Evolutionary conservation across 257 asterid species (phyloP).

Genomic region (Gardenia jasminoides): DNA sequence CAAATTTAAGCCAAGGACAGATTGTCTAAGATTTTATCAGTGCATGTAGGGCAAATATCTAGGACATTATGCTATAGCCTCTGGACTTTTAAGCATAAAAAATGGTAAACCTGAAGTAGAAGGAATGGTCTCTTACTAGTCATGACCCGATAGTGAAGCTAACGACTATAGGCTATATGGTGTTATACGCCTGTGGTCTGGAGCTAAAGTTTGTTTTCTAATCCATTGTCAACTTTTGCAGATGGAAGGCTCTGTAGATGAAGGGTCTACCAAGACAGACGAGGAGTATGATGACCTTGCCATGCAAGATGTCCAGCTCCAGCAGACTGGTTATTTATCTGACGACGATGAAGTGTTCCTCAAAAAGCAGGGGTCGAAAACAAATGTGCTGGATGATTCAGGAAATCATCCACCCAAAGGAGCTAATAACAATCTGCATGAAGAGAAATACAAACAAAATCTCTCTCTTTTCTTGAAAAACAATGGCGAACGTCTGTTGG

Average conservation of each 20-base stretch:
- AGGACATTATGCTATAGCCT: background rate
- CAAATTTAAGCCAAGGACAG: background rate
- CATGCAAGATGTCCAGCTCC: constrained; percentile 50
- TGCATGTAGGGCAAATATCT: background rate
- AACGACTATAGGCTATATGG: background rate
- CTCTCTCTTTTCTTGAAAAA: constrained; percentile 35
- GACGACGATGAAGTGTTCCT: constrained; percentile 45
- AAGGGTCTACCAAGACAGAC: constrained; percentile 73
- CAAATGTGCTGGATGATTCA: constrained; percentile 2
- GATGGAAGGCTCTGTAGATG: constrained; percentile 95
- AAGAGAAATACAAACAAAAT: constrained; percentile 42
- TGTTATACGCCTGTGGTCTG: background rate
- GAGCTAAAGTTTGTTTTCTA: background rate
- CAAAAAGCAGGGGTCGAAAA: constrained; percentile 22
- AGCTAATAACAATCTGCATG: constrained; percentile 14
- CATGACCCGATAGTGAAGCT: background rate
- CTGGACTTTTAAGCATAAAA: background rate
- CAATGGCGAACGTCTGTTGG: constrained; percentile 39
- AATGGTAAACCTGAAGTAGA: background rate
- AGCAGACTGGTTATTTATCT: constrained; percentile 44
- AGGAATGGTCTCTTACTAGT: background rate
- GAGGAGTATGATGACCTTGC: constrained; percentile 96
- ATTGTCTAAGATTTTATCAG: no score
- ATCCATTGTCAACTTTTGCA: constrained; percentile 9
- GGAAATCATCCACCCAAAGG: constrained; percentile 23